Evolutionary conservation across 2,329 filamentous ascomycete genomes (phyloP).

Genomic region (Trichoderma sp.): DNA sequence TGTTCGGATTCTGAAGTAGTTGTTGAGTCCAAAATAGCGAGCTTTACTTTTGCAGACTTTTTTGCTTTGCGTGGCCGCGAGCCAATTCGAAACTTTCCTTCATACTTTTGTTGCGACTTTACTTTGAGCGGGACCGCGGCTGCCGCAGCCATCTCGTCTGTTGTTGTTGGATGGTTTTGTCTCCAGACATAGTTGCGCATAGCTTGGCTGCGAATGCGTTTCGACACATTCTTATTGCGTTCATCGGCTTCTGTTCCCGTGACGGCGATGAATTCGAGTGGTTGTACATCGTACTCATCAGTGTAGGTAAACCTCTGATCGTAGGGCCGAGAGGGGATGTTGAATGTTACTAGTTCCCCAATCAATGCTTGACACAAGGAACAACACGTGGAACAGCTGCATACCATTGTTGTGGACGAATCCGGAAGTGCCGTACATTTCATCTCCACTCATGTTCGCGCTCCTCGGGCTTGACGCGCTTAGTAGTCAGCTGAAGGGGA

Average conservation of each 20-base stretch:
- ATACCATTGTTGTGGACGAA: slow-evolving; percentile 18
- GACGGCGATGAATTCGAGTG: slow-evolving; percentile 14
- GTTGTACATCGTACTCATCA: slow-evolving; percentile 18
- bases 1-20: not conserved
- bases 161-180: slow-evolving; percentile 7
- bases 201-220: slow-evolving; percentile 8
- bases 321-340: not conserved
- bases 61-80: not conserved
- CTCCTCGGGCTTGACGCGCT: not conserved
- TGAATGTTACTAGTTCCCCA: not conserved
- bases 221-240: slow-evolving; percentile 2
- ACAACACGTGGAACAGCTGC: not conserved
- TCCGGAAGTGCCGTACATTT: slow-evolving; percentile 4
- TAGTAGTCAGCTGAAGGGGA: not conserved
- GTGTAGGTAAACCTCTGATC: slow-evolving; percentile 11
- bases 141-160: not conserved
- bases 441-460: slow-evolving; percentile 14
- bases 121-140: not conserved
- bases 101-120: not conserved
- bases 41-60: not conserved
- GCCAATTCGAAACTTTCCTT: not conserved
- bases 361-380: not conserved
- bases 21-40: not conserved
- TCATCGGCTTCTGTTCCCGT: not conserved
- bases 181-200: slow-evolving; percentile 21